Base-by-base conservation (phyloP, 805 yeast genomes). In the Wickerhamomyces sydowiorum region DNA sequence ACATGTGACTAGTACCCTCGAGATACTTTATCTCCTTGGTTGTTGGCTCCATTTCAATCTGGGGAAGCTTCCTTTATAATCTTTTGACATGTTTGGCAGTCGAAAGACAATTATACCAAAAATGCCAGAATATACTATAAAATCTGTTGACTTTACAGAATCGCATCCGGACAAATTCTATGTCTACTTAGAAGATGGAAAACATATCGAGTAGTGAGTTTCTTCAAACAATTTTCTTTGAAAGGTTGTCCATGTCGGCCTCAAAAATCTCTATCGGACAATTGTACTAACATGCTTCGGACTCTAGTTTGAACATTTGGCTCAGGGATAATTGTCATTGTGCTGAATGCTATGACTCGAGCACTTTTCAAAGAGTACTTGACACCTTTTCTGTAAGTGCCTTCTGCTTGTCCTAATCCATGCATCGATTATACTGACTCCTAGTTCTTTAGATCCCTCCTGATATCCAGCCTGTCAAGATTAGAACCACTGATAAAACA, bases 301-400 rank as follows among this genome's bases (percentile, higher is more conserved):
- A n/a, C n/a, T n/a, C n/a, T n/a, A 36, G 38, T 47, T 78, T 75
- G 55, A 55, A 70, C 53, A 69, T 78, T 35, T 78, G 84, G 83
- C 64, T 78, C 20, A 61, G 84, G 29, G 85, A 78, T 54, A 66
- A 70, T 43, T 79, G 84, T 51, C 81, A 70, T 48, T 78, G 82
- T 48, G 62, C 60, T 19, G 45, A 63, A 22, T 76, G 82, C 58
- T 75, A 67, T 54, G 79, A 71, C 51, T 65, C 69, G 7, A 50
- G 62, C 37, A 79, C 85, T 39, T 75, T 74, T 47, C 85, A 78
- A 57, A 56, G 84, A 39, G 57, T 77, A 29, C 65, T 73, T 39
- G 70, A 77, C 51, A 72, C 80, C 17, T 73, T 76, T 46, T 56
- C 59, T 8, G 27, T 24, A 24, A 24, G 27, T 24, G 8, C 27